phyloP scores from a whole-genome alignment of 768 basidiomycete species.

The Mycena albidolilacea region DNA sequence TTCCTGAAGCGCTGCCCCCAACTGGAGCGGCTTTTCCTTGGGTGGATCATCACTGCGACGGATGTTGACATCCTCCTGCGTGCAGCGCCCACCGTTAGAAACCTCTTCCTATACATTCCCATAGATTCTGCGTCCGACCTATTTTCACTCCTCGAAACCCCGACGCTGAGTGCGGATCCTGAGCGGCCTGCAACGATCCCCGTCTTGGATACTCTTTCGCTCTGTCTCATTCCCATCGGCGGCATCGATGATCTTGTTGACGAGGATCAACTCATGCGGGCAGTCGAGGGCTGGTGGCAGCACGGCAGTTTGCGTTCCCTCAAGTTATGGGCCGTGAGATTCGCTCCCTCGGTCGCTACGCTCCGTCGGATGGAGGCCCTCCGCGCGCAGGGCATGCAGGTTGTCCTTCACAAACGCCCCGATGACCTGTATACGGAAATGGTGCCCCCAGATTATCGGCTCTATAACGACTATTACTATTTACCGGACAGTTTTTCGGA shows the following conservation, averaged over 20 bases:
- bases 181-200: neutral
- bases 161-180: neutral
- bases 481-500: too few relatives aligned
- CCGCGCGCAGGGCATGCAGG: conserved; percentile 14
- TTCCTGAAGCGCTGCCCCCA: neutral
- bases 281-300: conserved; percentile 14
- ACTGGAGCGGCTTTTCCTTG: conserved; percentile 16
- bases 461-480: too few relatives aligned
- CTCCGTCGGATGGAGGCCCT: conserved; percentile 10
- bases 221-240: neutral
- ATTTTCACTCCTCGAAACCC: conserved; percentile 5
- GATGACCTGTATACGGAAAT: neutral
- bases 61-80: conserved; percentile 8
- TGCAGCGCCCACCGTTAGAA: conserved; percentile 4
- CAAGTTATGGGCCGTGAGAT: neutral
- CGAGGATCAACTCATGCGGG: conserved; percentile 6
- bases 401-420: neutral
- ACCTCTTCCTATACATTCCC: conserved; percentile 1
- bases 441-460: neutral
- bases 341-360: neutral
- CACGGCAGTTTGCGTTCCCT: conserved; percentile 10
- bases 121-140: neutral
- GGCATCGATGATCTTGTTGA: neutral
- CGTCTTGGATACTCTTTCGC: neutral
- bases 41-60: neutral